Conservation (phyloP, 2,329 filamentous ascomycete species). For the Mollisiaceae sp. region DNA sequence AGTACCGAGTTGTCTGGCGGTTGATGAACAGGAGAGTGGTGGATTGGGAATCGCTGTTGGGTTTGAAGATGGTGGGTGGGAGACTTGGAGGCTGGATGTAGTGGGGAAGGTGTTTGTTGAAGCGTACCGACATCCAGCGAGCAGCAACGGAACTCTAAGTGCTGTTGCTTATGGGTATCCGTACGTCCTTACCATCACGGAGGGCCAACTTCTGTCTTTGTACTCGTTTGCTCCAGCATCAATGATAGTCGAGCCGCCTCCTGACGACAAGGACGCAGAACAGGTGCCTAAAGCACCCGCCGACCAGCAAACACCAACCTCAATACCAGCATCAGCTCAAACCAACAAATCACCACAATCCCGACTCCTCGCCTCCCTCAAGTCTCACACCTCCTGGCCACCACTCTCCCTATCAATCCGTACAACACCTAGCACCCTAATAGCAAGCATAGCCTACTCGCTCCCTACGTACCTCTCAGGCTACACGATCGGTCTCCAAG, state of each 20-base stretch:
- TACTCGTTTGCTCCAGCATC: conserved; percentile 64
- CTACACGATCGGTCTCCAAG: conserved; percentile 92
- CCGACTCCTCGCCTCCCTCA: conserved; percentile 74
- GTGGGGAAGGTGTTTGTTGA: conserved; percentile 39
- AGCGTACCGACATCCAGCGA: conserved; percentile 35
- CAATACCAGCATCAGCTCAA: neutral
- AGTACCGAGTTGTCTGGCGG: conserved; percentile 66
- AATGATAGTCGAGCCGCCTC: conserved; percentile 22
- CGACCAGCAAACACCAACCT: too few relatives aligned
- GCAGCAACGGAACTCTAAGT: conserved; percentile 55
- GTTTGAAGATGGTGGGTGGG: conserved; percentile 74
- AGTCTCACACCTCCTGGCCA: conserved; percentile 77
- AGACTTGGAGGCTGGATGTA: conserved; percentile 67
- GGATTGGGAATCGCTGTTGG: conserved; percentile 68
- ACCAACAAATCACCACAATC: conserved; percentile 18
- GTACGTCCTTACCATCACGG: conserved; percentile 80
- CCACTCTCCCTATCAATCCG: conserved; percentile 85
- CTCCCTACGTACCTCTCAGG: conserved; percentile 77
- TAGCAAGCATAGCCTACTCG: conserved; percentile 88
- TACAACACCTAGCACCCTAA: conserved; percentile 63
- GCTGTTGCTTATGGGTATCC: conserved; percentile 75
- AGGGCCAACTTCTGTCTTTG: conserved; percentile 73
- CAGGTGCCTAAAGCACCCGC: neutral
- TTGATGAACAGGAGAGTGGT: conserved; percentile 60
- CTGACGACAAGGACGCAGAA: conserved; percentile 12